phyloP scores from a whole-genome alignment of 257 asterid species.

The Verbascum thapsus region DNA sequence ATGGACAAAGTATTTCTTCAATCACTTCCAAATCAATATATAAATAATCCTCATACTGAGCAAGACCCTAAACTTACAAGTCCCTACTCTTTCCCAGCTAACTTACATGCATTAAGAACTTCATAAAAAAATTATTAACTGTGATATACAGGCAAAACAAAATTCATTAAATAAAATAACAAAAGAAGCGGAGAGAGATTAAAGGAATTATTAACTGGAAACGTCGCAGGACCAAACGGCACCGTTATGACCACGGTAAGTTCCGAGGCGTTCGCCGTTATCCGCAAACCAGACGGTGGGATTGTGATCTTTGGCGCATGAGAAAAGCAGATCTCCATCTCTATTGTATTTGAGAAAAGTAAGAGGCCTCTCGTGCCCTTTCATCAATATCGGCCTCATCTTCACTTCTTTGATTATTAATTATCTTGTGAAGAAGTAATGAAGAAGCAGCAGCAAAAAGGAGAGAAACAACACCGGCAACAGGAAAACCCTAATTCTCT shows the following conservation, averaged over 20 bases:
- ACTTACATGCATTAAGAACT: no score
- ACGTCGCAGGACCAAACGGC: conserved; percentile 97
- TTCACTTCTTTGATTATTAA: not conserved
- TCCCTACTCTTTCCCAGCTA: not conserved
- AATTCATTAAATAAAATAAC: not conserved
- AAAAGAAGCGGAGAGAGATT: not conserved
- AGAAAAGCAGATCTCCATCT: conserved; percentile 88
- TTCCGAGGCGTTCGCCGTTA: conserved; percentile 93
- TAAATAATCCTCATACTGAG: no score
- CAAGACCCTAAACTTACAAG: no score
- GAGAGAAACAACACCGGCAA: no score
- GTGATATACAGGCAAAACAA: not conserved
- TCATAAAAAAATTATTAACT: no score
- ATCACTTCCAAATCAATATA: conserved; percentile 11
- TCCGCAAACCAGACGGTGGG: conserved; percentile 96
- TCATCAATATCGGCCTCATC: conserved; percentile 93
- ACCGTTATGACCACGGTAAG: conserved; percentile 92
- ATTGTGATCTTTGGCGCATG: conserved; percentile 89
- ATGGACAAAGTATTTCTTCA: not conserved
- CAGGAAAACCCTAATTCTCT: no score
- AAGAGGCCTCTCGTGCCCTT: conserved; percentile 96
- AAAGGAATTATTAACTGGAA: conserved; percentile 48
- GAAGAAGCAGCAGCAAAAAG: no score
- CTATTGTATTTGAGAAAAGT: conserved; percentile 79
- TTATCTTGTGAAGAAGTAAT: no score